Evolutionary conservation across 2,329 filamentous ascomycete species (phyloP), one percentile per base, ranked within the genome.

Genomic region (Aspergillus hiratsukae): DNA sequence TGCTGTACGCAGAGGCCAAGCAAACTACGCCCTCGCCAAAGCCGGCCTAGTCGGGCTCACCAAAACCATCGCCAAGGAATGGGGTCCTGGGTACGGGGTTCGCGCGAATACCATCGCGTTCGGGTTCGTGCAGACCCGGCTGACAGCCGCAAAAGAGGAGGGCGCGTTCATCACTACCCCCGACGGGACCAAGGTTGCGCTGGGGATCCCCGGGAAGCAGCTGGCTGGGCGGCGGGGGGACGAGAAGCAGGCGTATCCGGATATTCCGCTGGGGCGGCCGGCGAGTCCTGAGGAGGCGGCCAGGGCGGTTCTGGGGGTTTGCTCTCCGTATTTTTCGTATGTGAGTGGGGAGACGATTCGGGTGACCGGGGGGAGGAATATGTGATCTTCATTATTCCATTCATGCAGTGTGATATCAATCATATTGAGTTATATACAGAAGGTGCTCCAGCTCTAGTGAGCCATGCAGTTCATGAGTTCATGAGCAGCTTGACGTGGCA

Each of bases 11-110:
- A 72, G 74, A 14, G 91, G 91, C n/a, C 91, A 96, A 79, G 85
- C 88, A 65, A 96, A 96, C 80, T 96, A 96, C 74, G 83, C 88
- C 37, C 78, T 92, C 49, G 91, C 89, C 53, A 96, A 96, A 78
- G 89, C 91, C 3, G 91, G 90, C 48, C 84, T 96, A 14, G 84
- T 84, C 10, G 91, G 91, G 5, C 81, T 96, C 56, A 92, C 88
- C 37, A 95, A 94, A 78, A 91, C 90, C 1, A 90, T 96, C 69
- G 90, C 91, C 3, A 95, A 96, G 77, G 87, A 96, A 78, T 96
- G 91, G 91, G 91, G 91, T 1, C 90, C 89, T 0, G 74, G 80
- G 40, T 96, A 92, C 66, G 91, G 90, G 52, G 91, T 96, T 5
- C 81, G 91, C 57, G 83, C 87, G 43, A 96, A 96, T 74, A 91